Percentiles rank a stretch among this genome's conserved stretches.
These are phyloP conservation scores for Talaromyces verruculosus DNA, from an alignment of 2,329 filamentous ascomycete genomes.

Conservation along the genomic window DNA sequence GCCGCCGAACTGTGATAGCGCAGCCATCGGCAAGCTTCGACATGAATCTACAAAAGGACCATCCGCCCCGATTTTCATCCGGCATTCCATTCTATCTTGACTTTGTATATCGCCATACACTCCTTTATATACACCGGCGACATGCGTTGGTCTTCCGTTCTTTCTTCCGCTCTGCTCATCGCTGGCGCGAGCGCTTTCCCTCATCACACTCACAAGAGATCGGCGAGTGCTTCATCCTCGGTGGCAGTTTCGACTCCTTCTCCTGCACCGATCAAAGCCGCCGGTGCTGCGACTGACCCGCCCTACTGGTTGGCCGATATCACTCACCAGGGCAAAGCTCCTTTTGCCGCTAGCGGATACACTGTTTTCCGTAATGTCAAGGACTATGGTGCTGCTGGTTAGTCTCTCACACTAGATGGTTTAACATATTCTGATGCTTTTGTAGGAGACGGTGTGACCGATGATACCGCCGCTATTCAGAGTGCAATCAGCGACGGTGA, in stretches of 20 bases:
- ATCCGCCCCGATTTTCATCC: not conserved
- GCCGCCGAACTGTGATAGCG: not conserved
- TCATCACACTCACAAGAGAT: conserved; percentile 7
- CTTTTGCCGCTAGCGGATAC: conserved; percentile 20
- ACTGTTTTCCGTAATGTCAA: conserved; percentile 24
- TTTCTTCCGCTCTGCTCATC: conserved; percentile 22
- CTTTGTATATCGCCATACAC: conserved; percentile 7
- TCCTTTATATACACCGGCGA: conserved; percentile 21
- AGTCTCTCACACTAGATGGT: not conserved
- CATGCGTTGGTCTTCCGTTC: conserved; percentile 20
- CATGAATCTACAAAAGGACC: conserved; percentile 11
- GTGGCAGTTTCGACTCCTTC: conserved; percentile 14
- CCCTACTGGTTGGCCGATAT: conserved; percentile 38
- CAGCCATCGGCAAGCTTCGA: not conserved
- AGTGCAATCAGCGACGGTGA: conserved; percentile 47
- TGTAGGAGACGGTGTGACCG: conserved; percentile 50
- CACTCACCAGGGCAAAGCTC: conserved; percentile 33
- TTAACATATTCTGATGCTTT: not conserved
- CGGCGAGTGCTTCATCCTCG: conserved; percentile 21
- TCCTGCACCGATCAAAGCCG: not conserved
- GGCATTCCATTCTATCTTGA: not conserved
- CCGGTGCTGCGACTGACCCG: conserved; percentile 22
- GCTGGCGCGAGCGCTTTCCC: conserved; percentile 24
- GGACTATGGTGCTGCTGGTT: conserved; percentile 37
- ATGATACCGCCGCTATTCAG: conserved; percentile 59